These are phyloP conservation scores for Fusarium sp. DNA, from an alignment of 2,329 filamentous ascomycete species.

Conservation along the genomic window DNA sequence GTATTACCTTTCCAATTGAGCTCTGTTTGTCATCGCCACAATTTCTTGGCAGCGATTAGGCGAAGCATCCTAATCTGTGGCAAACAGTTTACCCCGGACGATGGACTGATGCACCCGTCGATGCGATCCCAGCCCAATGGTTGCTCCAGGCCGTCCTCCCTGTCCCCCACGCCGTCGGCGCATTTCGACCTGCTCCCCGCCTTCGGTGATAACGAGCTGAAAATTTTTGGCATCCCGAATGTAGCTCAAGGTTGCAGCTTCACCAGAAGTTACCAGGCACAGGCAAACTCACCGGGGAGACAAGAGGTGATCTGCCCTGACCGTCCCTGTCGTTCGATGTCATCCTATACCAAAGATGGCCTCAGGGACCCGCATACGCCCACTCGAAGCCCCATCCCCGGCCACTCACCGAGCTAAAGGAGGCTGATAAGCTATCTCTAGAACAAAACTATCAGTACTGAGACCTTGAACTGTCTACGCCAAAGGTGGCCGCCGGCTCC, in stretches of 20 bases:
- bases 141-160: slow-evolving; percentile 11
- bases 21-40: neutral
- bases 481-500: slow-evolving; percentile 33
- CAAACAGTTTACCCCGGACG: slow-evolving; percentile 9
- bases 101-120: slow-evolving; percentile 30
- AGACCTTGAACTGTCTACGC: slow-evolving; percentile 29
- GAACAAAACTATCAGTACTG: slow-evolving; percentile 28
- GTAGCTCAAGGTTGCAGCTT: slow-evolving; percentile 17
- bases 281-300: neutral
- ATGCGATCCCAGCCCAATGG: slow-evolving; percentile 22
- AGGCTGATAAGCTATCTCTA: slow-evolving; percentile 45
- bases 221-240: slow-evolving; percentile 7
- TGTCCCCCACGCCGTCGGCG: slow-evolving; percentile 35
- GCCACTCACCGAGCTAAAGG: slow-evolving; percentile 31
- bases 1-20: neutral
- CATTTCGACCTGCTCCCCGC: slow-evolving; percentile 14
- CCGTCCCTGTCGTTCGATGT: slow-evolving; percentile 21
- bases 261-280: slow-evolving; percentile 9
- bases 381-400: slow-evolving; percentile 19
- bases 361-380: slow-evolving; percentile 36
- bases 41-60: neutral
- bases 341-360: slow-evolving; percentile 18
- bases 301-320: slow-evolving; percentile 20
- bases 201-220: slow-evolving; percentile 30
- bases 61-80: slow-evolving; percentile 11